A percentile compares a stretch with the other conserved stretches of the same genome.
These are phyloP conservation scores for Corylus americana DNA, from an alignment of 306 rosid genomes.

Conservation along the genomic window DNA sequence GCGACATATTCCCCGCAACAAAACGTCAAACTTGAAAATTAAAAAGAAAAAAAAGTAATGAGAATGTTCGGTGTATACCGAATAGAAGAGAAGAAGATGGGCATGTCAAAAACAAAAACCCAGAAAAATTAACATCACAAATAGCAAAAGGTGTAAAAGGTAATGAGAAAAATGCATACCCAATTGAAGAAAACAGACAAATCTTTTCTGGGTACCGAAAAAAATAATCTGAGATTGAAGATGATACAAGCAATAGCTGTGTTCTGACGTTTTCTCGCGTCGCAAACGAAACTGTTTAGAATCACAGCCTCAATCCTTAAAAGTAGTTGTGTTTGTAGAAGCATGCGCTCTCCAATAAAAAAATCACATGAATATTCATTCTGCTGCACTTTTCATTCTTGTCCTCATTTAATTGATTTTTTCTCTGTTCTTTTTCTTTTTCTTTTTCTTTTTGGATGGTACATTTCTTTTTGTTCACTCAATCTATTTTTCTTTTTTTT, in stretches of 20 bases:
- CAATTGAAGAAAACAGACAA: slow-evolving; percentile 2
- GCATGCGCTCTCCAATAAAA: neutral
- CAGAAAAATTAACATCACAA: neutral
- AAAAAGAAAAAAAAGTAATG: neutral
- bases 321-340: neutral
- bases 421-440: neutral
- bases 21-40: neutral
- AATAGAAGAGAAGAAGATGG: neutral
- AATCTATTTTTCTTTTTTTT: no score
- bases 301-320: neutral
- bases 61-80: neutral
- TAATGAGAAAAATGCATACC: slow-evolving; percentile 4
- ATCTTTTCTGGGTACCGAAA: neutral
- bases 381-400: neutral
- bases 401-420: neutral
- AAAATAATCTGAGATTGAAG: neutral
- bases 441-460: no score
- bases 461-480: no score
- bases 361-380: neutral
- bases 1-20: neutral
- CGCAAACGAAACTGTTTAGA: neutral
- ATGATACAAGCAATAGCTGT: neutral
- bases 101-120: slow-evolving; percentile 13
- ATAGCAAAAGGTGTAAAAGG: neutral
- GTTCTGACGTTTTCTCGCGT: neutral